Evolutionary conservation across 306 rosid genomes (phyloP).

Genomic region (Dicorynia guianensis): DNA sequence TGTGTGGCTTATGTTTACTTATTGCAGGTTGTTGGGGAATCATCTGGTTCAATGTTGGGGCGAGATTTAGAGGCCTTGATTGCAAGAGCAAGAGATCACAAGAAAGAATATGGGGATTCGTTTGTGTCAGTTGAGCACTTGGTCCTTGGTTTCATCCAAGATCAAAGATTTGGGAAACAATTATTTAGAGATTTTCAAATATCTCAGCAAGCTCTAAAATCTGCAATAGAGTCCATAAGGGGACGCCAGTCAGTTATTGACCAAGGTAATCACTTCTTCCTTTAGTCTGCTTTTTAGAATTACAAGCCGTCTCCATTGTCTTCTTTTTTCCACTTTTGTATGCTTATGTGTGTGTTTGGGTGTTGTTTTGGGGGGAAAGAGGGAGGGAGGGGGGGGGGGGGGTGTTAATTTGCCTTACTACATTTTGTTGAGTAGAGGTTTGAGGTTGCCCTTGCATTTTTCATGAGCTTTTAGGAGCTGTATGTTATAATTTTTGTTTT

Average conservation of each 20-base stretch:
- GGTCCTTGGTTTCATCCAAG: conserved; percentile 87
- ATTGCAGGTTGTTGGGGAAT: conserved; percentile 80
- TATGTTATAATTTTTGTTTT: conserved; percentile 8
- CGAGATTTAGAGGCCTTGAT: conserved; percentile 95
- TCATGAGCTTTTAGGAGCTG: conserved; percentile 23
- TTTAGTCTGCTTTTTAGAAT: conserved; percentile 5
- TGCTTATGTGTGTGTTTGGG: no score
- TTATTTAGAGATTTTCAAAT: conserved; percentile 85
- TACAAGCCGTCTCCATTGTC: conserved; percentile 5
- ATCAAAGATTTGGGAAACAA: conserved; percentile 87
- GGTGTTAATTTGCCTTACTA: conserved; percentile 1
- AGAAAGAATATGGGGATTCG: conserved; percentile 93
- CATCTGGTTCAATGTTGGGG: conserved; percentile 88
- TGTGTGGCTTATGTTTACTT: conserved; percentile 34
- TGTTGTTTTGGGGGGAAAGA: background rate
- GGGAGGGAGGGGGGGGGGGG: background rate
- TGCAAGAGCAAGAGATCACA: conserved; percentile 88
- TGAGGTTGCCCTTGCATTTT: conserved; percentile 12
- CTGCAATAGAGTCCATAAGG: conserved; percentile 87
- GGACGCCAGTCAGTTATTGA: conserved; percentile 96
- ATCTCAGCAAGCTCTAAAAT: conserved; percentile 66
- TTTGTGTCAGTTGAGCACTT: conserved; percentile 96
- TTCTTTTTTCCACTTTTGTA: background rate
- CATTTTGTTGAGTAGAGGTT: background rate
- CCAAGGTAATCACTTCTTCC: conserved; percentile 67